phyloP scores from a whole-genome alignment of 345 rosid genomes.

The Leavenworthia alabamica region DNA sequence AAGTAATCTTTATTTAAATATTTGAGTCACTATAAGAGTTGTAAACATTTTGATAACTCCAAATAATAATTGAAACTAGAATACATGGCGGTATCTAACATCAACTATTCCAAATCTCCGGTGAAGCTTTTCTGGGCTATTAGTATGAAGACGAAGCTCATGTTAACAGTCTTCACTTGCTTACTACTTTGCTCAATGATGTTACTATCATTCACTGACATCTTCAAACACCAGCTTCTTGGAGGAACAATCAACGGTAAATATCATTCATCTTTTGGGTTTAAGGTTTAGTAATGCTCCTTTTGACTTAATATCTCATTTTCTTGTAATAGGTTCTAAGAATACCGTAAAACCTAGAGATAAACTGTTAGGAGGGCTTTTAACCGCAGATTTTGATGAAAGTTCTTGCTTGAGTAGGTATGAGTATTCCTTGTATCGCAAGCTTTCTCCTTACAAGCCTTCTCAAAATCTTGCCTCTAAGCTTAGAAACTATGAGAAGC shows the following conservation, averaged over 20 bases:
- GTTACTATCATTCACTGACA: conserved; percentile 11
- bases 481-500: conserved; percentile 33
- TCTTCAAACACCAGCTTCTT: conserved; percentile 15
- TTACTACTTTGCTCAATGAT: conserved; percentile 19
- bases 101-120: not conserved
- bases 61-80: not conserved
- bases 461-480: conserved; percentile 30
- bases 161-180: conserved; percentile 2
- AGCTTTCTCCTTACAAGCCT: conserved; percentile 19
- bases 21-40: not conserved
- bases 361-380: conserved; percentile 30
- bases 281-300: not conserved
- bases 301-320: not conserved
- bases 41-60: not conserved
- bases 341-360: not conserved
- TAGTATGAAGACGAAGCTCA: conserved; percentile 19
- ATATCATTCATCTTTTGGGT: not conserved
- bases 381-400: conserved; percentile 24
- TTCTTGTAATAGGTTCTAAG: conserved; percentile 5
- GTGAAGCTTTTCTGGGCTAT: not conserved
- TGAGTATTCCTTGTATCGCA: conserved; percentile 22
- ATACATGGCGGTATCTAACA: not conserved
- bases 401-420: conserved; percentile 34
- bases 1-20: not conserved
- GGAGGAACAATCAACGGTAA: not conserved